A percentile compares a stretch with the other conserved stretches of the same genome.
These are phyloP conservation scores for Pseudogymnoascus sp. DNA, from an alignment of 2,329 filamentous ascomycete genomes.

Conservation along the genomic window DNA sequence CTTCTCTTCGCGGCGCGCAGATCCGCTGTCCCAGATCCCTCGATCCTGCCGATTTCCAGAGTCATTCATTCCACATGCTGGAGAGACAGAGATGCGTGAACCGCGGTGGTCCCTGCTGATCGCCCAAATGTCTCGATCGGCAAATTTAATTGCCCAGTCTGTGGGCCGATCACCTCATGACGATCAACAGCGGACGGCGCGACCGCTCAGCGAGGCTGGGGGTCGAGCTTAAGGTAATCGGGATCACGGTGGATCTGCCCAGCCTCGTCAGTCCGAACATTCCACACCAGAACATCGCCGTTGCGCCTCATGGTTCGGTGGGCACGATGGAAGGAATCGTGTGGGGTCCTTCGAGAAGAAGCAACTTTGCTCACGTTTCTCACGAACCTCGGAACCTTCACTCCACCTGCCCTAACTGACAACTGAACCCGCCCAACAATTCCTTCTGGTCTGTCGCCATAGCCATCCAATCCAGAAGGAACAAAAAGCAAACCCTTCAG, in stretches of 20 bases:
- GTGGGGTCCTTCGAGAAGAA: neutral
- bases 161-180: neutral
- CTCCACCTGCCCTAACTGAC: neutral
- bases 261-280: neutral
- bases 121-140: neutral
- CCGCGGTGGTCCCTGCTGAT: neutral
- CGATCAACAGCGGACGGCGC: neutral
- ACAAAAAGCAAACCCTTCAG: constrained; percentile 3
- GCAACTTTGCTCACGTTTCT: neutral
- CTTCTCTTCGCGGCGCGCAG: neutral
- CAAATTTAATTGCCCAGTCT: neutral
- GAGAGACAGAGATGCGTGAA: neutral
- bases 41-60: neutral
- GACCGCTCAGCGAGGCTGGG: neutral
- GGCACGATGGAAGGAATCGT: constrained; percentile 7
- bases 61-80: neutral
- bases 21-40: neutral
- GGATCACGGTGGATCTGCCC: neutral
- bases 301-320: constrained; percentile 14
- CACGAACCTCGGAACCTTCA: neutral
- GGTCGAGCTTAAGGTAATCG: constrained; percentile 4
- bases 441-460: neutral
- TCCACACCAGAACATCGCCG: neutral
- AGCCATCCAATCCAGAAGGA: neutral
- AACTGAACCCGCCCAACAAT: neutral